These are phyloP conservation scores for Coemansia sp. DNA, from an alignment of 192 early-diverging fungal genomes.

Conservation along the genomic window DNA sequence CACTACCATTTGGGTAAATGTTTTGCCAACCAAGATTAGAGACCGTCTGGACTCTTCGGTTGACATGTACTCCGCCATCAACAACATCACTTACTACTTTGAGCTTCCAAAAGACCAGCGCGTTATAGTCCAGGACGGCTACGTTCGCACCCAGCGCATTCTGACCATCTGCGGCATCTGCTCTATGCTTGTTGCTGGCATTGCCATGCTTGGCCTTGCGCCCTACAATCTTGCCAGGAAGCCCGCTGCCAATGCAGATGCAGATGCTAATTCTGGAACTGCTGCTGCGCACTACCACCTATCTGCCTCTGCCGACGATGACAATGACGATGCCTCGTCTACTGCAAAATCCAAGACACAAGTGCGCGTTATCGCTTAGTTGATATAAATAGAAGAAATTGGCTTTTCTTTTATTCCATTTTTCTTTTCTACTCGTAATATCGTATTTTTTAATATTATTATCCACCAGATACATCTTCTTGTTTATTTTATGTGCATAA, in stretches of 20 bases:
- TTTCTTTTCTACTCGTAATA: too few relatives aligned
- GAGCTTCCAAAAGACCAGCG: conserved; percentile 49
- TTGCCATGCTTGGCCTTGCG: conserved; percentile 43
- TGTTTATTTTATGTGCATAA: too few relatives aligned
- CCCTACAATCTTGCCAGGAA: conserved; percentile 31
- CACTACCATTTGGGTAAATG: conserved; percentile 49
- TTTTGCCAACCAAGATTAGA: conserved; percentile 35
- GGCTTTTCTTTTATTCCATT: too few relatives aligned
- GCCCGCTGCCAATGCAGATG: not conserved
- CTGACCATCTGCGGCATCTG: conserved; percentile 52
- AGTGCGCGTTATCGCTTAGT: not conserved
- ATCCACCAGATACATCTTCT: too few relatives aligned
- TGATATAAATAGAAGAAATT: not conserved
- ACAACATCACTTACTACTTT: conserved; percentile 51
- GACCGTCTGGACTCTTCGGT: conserved; percentile 25
- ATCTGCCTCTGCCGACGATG: not conserved
- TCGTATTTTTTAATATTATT: too few relatives aligned
- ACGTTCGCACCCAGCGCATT: conserved; percentile 39
- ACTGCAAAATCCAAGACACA: not conserved
- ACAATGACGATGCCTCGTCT: not conserved
- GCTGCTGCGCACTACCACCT: not conserved
- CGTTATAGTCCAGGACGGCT: conserved; percentile 42
- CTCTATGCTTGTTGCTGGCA: conserved; percentile 36
- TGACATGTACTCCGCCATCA: conserved; percentile 37
- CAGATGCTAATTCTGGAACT: not conserved